Evolutionary conservation across 345 rosid genomes (phyloP).

Genomic region (Corchorus olitorius): DNA sequence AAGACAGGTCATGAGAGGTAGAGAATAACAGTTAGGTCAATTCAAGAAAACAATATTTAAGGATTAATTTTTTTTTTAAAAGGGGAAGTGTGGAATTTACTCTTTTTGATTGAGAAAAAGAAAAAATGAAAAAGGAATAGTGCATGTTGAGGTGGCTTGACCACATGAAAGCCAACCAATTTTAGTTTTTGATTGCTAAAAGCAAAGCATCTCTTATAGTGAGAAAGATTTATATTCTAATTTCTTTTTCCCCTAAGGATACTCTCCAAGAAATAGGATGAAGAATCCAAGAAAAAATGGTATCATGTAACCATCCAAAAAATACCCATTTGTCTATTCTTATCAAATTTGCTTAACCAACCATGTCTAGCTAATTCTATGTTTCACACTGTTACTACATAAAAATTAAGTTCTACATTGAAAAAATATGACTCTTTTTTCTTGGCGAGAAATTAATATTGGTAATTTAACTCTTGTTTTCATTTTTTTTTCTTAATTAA

Average conservation of each 20-base stretch:
- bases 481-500: not conserved
- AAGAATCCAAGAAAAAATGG: constrained; percentile 35
- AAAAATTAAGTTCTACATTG: too few relatives aligned
- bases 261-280: not conserved
- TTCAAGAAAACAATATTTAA: constrained; percentile 17
- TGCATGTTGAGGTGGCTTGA: constrained; percentile 25
- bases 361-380: not conserved
- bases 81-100: constrained; percentile 32
- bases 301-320: constrained; percentile 21
- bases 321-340: not conserved
- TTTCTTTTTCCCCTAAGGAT: constrained; percentile 2
- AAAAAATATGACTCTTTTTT: too few relatives aligned
- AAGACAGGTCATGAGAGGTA: constrained; percentile 12
- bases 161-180: constrained; percentile 21
- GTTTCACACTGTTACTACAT: not conserved
- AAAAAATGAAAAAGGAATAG: not conserved
- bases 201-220: constrained; percentile 25
- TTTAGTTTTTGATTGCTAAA: constrained; percentile 14
- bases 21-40: constrained; percentile 25
- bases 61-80: not conserved
- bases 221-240: not conserved
- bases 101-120: constrained; percentile 6
- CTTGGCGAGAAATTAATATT: too few relatives aligned
- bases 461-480: too few relatives aligned
- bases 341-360: not conserved